A percentile compares a stretch with the other conserved stretches of the same genome.
phyloP scores from a whole-genome alignment of 768 basidiomycete species.

The Suillus cothurnatus region DNA sequence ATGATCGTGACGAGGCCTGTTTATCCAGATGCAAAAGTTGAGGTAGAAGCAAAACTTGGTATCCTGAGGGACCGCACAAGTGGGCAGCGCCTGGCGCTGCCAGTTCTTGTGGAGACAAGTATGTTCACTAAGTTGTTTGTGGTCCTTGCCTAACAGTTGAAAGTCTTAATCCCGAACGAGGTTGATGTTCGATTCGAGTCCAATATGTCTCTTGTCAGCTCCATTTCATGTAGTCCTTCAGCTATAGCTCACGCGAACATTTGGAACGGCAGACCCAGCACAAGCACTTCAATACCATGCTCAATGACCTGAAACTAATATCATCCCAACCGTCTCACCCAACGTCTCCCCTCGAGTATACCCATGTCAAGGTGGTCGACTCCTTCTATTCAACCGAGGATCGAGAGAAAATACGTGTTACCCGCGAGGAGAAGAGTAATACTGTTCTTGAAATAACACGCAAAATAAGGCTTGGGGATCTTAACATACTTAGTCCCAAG shows the following conservation, averaged over 20 bases:
- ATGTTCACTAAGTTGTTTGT: slow-evolving; percentile 33
- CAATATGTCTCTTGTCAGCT: slow-evolving; percentile 84
- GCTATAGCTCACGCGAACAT: slow-evolving; percentile 17
- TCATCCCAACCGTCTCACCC: slow-evolving; percentile 54
- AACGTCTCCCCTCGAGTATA: slow-evolving; percentile 66
- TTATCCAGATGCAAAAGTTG: slow-evolving; percentile 54
- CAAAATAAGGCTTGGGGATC: slow-evolving; percentile 83
- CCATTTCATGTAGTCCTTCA: slow-evolving; percentile 10
- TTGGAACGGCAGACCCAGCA: slow-evolving; percentile 70
- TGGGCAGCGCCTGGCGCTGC: slow-evolving; percentile 63
- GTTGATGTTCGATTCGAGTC: slow-evolving; percentile 81
- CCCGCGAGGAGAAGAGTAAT: slow-evolving; percentile 74
- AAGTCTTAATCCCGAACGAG: slow-evolving; percentile 69
- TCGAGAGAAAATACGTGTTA: slow-evolving; percentile 75
- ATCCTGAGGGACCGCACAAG: slow-evolving; percentile 59
- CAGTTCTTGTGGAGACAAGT: slow-evolving; percentile 86
- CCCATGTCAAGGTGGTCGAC: slow-evolving; percentile 78
- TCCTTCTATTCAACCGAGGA: slow-evolving; percentile 64
- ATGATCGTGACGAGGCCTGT: slow-evolving; percentile 60
- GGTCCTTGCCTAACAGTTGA: slow-evolving; percentile 9
- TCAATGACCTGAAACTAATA: slow-evolving; percentile 77
- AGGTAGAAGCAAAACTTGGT: slow-evolving; percentile 93
- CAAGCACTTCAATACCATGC: slow-evolving; percentile 78
- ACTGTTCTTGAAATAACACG: slow-evolving; percentile 65
- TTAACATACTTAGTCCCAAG: slow-evolving; percentile 88